Base-by-base conservation (phyloP, 768 basidiomycete species). In the Tylopilus rubrobrunneus region DNA sequence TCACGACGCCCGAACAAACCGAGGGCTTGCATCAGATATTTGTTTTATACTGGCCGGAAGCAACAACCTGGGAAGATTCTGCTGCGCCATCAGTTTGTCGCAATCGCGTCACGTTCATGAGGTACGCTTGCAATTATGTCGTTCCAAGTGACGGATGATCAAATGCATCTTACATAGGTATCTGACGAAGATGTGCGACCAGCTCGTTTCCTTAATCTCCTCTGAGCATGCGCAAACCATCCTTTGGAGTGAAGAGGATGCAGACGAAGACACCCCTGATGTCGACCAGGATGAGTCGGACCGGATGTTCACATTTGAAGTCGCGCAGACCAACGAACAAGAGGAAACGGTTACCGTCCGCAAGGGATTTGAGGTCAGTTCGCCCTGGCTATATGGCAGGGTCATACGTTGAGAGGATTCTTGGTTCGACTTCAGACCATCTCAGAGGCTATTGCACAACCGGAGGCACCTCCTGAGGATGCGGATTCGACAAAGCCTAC, bases 1-100 rank as follows among this genome's bases (percentile, higher is more conserved):
- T 64, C 36, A 53, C 52, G 4, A 27, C 56, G 7, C 48, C 49
- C 14, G 53, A 40, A n/a, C 50, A 52, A 29, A 43, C 23, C 0
- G 45, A 11, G 12, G 33, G 5, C 3, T 25, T 41, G 1, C 63
- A 71, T 25, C 61, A 70, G 23, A 47, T 78, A 7, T 81, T 79
- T 46, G 73, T 81, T 12, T 58, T 85, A 6, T 84, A 81, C 52
- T 86, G 84, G 84, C 83, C 83, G 0, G 81, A 86, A 54, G 72
- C 79, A 31, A 73, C 67, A 0, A 84, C 83, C 0, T 85, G 84
- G 84, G 62, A 77, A 28, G 81, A 84, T 61, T 66, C 71, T 15
- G 76, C 80, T 0, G 33, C 67, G 6, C 67, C 74, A 1, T 68
- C 79, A 3, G 74, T 80, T 44, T 62, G 71, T 28, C 74, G 77